A percentile compares a stretch with the other conserved stretches of the same genome.
Evolutionary conservation across 1,284 basidiomycete species (phyloP).

Genomic region (Uromyces viciae-fabae): DNA sequence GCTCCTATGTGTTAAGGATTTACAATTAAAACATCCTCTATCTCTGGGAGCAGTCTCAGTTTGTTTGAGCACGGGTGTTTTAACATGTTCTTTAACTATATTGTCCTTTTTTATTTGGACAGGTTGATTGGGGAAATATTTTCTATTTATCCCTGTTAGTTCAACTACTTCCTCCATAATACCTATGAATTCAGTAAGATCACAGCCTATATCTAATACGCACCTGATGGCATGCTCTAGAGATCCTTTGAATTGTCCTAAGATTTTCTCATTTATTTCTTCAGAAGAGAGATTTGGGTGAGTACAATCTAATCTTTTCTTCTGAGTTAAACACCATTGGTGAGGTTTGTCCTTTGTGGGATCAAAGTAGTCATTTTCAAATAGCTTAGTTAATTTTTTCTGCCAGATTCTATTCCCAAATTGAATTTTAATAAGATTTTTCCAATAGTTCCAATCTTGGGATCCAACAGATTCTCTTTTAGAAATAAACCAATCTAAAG

Average conservation of each 20-base stretch:
- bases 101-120: no score
- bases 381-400: background rate
- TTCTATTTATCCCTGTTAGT: background rate
- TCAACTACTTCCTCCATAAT: background rate
- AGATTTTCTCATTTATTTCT: background rate
- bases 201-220: background rate
- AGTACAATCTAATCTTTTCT: background rate
- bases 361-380: background rate
- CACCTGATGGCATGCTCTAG: background rate
- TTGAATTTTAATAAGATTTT: background rate
- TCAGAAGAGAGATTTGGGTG: background rate
- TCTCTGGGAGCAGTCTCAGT: no score
- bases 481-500: background rate
- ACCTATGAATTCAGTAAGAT: background rate
- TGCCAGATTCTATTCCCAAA: background rate
- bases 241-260: background rate
- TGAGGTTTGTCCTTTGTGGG: background rate
- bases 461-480: background rate
- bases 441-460: background rate
- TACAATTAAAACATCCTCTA: no score
- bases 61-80: no score
- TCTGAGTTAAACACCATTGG: background rate
- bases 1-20: no score
- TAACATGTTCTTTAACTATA: no score
- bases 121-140: no score